Conservation (phyloP, 805 yeast species). For the Hermanozyma aechmeae region DNA sequence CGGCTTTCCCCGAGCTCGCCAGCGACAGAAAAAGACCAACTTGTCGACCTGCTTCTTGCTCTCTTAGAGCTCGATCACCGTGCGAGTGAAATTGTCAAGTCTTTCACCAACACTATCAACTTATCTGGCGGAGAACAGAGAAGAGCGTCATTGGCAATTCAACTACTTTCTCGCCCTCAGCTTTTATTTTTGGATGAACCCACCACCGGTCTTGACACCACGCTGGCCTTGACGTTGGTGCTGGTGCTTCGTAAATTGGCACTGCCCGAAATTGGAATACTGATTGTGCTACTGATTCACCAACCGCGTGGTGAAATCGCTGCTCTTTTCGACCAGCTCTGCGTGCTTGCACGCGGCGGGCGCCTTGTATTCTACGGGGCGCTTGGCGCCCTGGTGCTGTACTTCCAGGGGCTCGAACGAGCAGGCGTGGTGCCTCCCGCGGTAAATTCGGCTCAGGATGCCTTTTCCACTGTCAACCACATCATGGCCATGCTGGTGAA, state of each 20-base stretch:
- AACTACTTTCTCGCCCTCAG: slow-evolving; percentile 67
- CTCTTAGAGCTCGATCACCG: slow-evolving; percentile 63
- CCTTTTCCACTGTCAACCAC: slow-evolving; percentile 6
- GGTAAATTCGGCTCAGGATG: slow-evolving; percentile 4
- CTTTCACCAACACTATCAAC: slow-evolving; percentile 41
- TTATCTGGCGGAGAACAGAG: slow-evolving; percentile 83
- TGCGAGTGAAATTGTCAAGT: slow-evolving; percentile 47
- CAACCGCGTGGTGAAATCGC: slow-evolving; percentile 79
- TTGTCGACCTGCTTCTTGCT: slow-evolving; percentile 52
- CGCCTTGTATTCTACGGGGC: slow-evolving; percentile 37
- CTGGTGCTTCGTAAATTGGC: slow-evolving; percentile 45
- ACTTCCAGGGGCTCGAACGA: slow-evolving; percentile 28
- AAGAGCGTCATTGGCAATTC: slow-evolving; percentile 69
- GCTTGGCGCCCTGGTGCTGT: slow-evolving; percentile 31
- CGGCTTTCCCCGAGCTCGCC: slow-evolving; percentile 44
- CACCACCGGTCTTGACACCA: slow-evolving; percentile 79
- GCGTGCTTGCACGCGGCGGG: slow-evolving; percentile 58
- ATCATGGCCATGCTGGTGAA: slow-evolving; percentile 12
- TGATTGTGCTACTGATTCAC: slow-evolving; percentile 69
- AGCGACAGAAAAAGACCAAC: slow-evolving; percentile 29
- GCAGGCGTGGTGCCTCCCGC: slow-evolving; percentile 4
- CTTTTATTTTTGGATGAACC: slow-evolving; percentile 78
- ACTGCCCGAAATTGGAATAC: slow-evolving; percentile 47
- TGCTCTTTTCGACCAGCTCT: slow-evolving; percentile 54
- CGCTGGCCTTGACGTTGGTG: slow-evolving; percentile 59